These are phyloP conservation scores for Globisporangium apiculatum DNA, from an alignment of 352 stramenopile genomes.

Conservation along the genomic window DNA sequence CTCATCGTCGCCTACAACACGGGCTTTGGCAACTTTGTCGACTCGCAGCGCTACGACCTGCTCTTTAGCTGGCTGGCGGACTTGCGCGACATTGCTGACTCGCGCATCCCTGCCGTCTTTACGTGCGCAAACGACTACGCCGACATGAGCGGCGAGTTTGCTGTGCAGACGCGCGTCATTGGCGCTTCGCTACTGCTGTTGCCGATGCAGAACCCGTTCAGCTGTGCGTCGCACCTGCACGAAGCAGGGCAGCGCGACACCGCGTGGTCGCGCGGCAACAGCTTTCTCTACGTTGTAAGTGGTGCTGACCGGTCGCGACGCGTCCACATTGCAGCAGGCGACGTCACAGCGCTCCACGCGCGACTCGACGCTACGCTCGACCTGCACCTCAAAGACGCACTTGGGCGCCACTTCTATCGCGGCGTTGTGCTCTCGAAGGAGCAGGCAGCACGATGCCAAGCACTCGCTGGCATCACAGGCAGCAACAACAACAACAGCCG, in stretches of 20 bases:
- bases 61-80: conserved; percentile 73
- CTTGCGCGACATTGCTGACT: conserved; percentile 44
- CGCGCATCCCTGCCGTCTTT: conserved; percentile 52
- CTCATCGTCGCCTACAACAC: conserved; percentile 70
- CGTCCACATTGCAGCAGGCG: conserved; percentile 14
- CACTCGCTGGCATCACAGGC: conserved; percentile 11
- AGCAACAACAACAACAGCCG: not conserved
- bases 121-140: conserved; percentile 75
- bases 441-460: conserved; percentile 48
- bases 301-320: conserved; percentile 28
- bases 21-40: conserved; percentile 75
- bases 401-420: conserved; percentile 54
- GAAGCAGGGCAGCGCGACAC: conserved; percentile 59
- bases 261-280: conserved; percentile 62
- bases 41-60: conserved; percentile 34
- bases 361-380: conserved; percentile 39
- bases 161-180: conserved; percentile 53
- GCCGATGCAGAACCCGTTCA: conserved; percentile 68
- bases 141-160: conserved; percentile 77
- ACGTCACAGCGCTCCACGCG: conserved; percentile 27
- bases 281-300: conserved; percentile 57
- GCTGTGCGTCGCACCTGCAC: conserved; percentile 60
- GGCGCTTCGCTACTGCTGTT: conserved; percentile 54
- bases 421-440: conserved; percentile 60
- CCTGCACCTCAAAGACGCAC: conserved; percentile 41